A percentile compares a stretch with the other conserved stretches of the same genome.
Evolutionary conservation across 2,329 filamentous ascomycete genomes (phyloP).

Genomic region (Magnaporthales sp.): DNA sequence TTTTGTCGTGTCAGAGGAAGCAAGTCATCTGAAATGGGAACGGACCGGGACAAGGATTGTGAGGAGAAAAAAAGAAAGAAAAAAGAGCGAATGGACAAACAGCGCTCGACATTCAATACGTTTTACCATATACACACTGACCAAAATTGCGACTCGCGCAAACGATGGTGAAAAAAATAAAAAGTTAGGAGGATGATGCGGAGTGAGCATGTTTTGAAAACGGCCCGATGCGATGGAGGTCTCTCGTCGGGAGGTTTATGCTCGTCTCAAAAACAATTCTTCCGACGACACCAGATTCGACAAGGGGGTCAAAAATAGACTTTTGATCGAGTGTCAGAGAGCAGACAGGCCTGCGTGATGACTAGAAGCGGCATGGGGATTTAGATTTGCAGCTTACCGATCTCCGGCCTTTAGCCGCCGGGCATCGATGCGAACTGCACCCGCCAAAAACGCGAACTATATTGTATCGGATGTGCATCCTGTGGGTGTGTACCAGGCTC

Average conservation of each 20-base stretch:
- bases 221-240: neutral
- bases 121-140: neutral
- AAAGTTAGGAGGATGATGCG: neutral
- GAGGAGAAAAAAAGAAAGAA: neutral
- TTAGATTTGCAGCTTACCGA: neutral
- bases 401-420: neutral
- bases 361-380: neutral
- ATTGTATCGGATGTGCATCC: neutral
- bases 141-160: neutral
- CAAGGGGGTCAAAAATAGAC: neutral
- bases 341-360: neutral
- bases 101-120: neutral
- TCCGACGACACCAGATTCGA: neutral
- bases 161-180: neutral
- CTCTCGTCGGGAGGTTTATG: neutral
- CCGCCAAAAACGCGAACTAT: neutral
- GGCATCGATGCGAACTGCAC: neutral
- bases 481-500: neutral
- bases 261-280: conserved; percentile 1
- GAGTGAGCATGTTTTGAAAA: neutral
- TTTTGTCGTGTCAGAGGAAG: neutral
- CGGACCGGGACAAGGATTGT: neutral
- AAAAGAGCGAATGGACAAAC: neutral
- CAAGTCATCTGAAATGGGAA: neutral
- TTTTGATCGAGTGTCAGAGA: neutral